Conservation (phyloP, 495 filamentous ascomycete species). For the Penicillium turbatum region DNA sequence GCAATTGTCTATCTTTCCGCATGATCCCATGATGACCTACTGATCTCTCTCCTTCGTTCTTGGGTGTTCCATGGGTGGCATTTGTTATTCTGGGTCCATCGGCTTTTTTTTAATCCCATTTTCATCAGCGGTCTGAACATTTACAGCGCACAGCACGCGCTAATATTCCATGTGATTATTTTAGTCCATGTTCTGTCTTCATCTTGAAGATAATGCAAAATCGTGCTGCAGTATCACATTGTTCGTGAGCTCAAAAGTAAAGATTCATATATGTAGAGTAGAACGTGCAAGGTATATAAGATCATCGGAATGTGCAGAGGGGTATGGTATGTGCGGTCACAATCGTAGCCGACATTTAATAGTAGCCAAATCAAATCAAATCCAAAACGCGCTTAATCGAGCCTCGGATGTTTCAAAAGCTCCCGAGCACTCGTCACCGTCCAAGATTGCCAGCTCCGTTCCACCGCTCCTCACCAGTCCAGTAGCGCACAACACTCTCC, state of each 20-base stretch:
- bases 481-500: slow-evolving; percentile 77
- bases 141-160: slow-evolving; percentile 10
- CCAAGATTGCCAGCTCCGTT: slow-evolving; percentile 12
- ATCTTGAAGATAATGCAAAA: slow-evolving; percentile 7
- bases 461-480: slow-evolving; percentile 55
- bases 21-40: slow-evolving; percentile 11
- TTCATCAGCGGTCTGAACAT: neutral
- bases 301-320: slow-evolving; percentile 18
- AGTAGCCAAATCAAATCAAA: neutral
- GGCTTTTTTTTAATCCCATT: neutral
- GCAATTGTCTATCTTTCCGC: slow-evolving; percentile 24
- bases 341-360: neutral
- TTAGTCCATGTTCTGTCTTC: slow-evolving; percentile 3
- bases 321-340: slow-evolving; percentile 18
- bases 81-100: neutral
- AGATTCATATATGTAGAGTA: neutral
- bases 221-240: neutral
- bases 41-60: slow-evolving; percentile 22
- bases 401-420: neutral
- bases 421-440: slow-evolving; percentile 7
- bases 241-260: neutral
- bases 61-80: slow-evolving; percentile 9
- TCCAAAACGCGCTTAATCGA: neutral
- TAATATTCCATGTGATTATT: slow-evolving; percentile 10
- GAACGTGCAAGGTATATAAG: slow-evolving; percentile 1